Percentiles rank a stretch among this genome's conserved stretches.
phyloP scores from a whole-genome alignment of 2,329 filamentous ascomycete genomes.

The Beauveria brongniartii region DNA sequence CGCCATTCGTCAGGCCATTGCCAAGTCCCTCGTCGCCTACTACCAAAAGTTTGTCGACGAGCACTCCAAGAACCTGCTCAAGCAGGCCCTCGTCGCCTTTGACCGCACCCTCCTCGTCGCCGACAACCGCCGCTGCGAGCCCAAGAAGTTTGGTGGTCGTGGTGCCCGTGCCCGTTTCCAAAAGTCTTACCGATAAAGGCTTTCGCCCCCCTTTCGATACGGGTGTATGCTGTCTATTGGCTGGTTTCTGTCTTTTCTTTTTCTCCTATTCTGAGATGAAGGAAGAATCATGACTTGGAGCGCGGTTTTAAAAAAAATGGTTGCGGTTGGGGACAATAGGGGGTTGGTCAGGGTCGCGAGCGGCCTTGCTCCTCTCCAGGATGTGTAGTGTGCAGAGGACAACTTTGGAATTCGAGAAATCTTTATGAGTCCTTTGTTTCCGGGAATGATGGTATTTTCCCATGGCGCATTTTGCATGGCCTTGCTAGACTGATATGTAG shows the following conservation, averaged over 20 bases:
- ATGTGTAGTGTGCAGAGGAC: conserved; percentile 10
- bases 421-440: neutral
- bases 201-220: neutral
- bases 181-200: conserved; percentile 93
- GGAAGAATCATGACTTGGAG: conserved; percentile 4
- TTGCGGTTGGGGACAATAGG: neutral
- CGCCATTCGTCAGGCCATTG: conserved; percentile 97
- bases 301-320: neutral
- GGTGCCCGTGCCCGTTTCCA: conserved; percentile 96
- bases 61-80: conserved; percentile 99
- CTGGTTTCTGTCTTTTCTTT: neutral
- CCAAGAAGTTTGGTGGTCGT: conserved; percentile 94
- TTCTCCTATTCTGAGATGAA: neutral
- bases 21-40: conserved; percentile 73
- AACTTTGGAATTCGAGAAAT: neutral
- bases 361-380: neutral
- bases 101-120: conserved; percentile 96
- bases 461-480: conserved; percentile 12
- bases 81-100: conserved; percentile 93
- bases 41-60: conserved; percentile 99
- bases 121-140: conserved; percentile 98
- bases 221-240: neutral
- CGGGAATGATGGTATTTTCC: neutral
- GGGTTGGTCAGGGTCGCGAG: neutral
- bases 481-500: conserved; percentile 8